Base-by-base conservation (phyloP, 2,329 filamentous ascomycete genomes). In the Fusarium newnesense region DNA sequence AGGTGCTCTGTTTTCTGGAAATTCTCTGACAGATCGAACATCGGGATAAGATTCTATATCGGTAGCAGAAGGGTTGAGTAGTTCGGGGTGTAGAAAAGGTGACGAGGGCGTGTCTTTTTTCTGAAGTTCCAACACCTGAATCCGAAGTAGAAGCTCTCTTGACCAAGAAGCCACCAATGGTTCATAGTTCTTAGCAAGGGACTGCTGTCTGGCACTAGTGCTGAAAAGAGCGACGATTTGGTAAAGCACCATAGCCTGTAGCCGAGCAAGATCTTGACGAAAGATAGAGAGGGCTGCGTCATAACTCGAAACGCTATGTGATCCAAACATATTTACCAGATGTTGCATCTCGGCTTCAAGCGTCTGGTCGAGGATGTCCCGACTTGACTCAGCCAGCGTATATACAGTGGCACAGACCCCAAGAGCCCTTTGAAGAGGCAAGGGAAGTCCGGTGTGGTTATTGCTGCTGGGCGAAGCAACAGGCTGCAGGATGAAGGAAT, bases 151-250 rank as follows among this genome's bases (percentile, higher is more conserved):
- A 8, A 69, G 39, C 49, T 64, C 60, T 40, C 66, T 54, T 32
- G 66, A 64, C 61, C 61, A 57, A 7, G 66, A 60, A 5, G 60
- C 60, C n/a, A 69, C 18, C 10, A 69, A 44, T 26, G 66, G 43
- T 28, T 56, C 49, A 21, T 54, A 57, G 13, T 50, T 26, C 32
- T 40, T 52, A n/a, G 60, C 54, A 50, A 36, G 34, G 21, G 7
- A 43, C 26, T 56, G 60, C 30, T 39, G 54, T 10, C 21, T 21
- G 3, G 30, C 34, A 46, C 49, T 47, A 28, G 47, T 42, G 26
- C 66, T 52, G 9, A 69, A 69, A 3, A 69, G 36, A 18, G 60
- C 34, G 32, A 65, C 65, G 21, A 69, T 69, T n/a, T 69, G 66
- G 37, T 69, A 69, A 11, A 69, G 56, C 9, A 34, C 30, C 66